phyloP scores from a whole-genome alignment of 371 early-diverging fungal species.

The Mucor plumbeus region DNA sequence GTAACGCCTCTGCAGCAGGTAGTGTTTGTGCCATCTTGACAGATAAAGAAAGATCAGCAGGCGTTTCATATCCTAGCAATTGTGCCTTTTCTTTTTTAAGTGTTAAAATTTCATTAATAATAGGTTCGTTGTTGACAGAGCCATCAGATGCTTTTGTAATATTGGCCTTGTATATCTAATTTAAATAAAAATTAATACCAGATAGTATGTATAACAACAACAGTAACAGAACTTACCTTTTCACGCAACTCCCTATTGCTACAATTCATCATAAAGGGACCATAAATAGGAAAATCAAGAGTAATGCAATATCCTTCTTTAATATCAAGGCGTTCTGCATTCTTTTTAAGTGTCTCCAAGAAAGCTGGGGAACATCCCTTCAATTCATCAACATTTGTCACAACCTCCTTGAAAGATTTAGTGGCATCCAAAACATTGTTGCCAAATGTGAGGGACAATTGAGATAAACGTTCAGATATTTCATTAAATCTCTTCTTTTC shows the following conservation, averaged over 20 bases:
- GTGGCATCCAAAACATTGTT: slow-evolving; percentile 71
- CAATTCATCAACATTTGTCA: slow-evolving; percentile 53
- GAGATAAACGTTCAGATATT: slow-evolving; percentile 61
- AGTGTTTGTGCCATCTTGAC: slow-evolving; percentile 69
- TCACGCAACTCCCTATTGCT: slow-evolving; percentile 63
- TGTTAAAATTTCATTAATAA: slow-evolving; percentile 65
- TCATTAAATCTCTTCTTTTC: slow-evolving; percentile 63
- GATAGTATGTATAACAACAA: neutral
- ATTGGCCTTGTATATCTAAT: slow-evolving; percentile 60
- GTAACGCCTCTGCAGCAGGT: slow-evolving; percentile 49
- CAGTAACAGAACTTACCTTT: slow-evolving; percentile 33
- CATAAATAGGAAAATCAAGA: slow-evolving; percentile 63
- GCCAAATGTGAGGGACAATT: slow-evolving; percentile 59
- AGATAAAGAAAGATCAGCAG: slow-evolving; percentile 65
- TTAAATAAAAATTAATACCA: neutral
- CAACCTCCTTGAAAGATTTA: slow-evolving; percentile 58
- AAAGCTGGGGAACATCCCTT: slow-evolving; percentile 59
- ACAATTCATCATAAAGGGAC: slow-evolving; percentile 72
- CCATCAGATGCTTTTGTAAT: slow-evolving; percentile 63
- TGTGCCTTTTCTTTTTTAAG: slow-evolving; percentile 57
- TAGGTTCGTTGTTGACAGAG: slow-evolving; percentile 59
- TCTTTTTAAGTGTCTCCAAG: slow-evolving; percentile 53
- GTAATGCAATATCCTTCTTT: slow-evolving; percentile 66
- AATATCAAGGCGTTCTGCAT: slow-evolving; percentile 51
- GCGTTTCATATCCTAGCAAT: slow-evolving; percentile 58